phyloP scores from a whole-genome alignment of 1,284 basidiomycete genomes.

The Fomitopsis betulina region DNA sequence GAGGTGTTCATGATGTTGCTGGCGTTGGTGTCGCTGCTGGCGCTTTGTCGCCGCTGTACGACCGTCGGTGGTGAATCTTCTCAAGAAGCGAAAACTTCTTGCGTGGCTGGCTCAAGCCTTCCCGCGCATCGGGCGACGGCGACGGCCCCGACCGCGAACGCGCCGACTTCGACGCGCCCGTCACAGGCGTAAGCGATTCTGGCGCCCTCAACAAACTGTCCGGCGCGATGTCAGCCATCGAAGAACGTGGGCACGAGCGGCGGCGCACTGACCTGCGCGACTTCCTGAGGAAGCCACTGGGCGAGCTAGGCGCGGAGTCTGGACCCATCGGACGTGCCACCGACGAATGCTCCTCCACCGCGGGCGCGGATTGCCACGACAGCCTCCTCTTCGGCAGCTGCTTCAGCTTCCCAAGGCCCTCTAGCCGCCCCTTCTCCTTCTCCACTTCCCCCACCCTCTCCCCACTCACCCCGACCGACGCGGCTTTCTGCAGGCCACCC shows the following conservation, averaged over 20 bases:
- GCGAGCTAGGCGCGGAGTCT: neutral
- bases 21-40: too few relatives aligned
- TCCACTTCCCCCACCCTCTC: neutral
- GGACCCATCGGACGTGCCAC: neutral
- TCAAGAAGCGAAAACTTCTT: constrained; percentile 2
- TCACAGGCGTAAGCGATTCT: neutral
- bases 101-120: neutral
- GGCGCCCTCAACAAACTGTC: neutral
- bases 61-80: constrained; percentile 1
- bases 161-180: too few relatives aligned
- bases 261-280: neutral
- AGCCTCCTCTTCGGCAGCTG: neutral
- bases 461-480: neutral
- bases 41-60: neutral
- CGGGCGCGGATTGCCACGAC: neutral
- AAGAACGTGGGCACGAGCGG: neutral
- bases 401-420: neutral
- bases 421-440: neutral
- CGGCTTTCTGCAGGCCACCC: neutral
- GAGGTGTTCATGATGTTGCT: neutral
- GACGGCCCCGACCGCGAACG: neutral
- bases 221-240: neutral
- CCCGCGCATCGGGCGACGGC: neutral
- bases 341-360: neutral
- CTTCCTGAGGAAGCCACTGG: neutral